Conservation (phyloP, 192 early-diverging fungal species). For the Backusella liffmaniae region DNA sequence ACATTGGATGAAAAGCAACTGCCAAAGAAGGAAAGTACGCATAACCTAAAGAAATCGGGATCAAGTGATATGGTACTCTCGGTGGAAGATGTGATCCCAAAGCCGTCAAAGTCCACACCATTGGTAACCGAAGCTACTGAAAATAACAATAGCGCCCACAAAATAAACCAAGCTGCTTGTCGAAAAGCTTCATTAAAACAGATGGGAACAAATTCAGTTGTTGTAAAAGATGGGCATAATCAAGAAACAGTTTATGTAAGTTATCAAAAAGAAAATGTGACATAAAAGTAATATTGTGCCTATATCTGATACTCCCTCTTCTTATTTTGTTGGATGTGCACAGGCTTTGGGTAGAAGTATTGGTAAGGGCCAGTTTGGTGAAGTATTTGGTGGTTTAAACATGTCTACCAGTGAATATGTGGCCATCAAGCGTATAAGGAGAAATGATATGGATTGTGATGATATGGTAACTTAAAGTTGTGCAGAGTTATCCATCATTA, state of each 20-base stretch:
- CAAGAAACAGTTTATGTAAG: neutral
- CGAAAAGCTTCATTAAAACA: conserved; percentile 3
- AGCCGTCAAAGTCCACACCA: conserved; percentile 22
- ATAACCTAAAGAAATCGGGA: neutral
- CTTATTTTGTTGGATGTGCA: neutral
- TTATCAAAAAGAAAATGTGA: neutral
- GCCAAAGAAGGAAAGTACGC: neutral
- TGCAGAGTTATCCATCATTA: neutral
- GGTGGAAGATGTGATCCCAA: neutral
- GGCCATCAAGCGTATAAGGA: conserved; percentile 83
- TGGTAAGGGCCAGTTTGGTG: conserved; percentile 86
- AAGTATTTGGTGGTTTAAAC: conserved; percentile 77
- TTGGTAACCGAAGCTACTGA: neutral
- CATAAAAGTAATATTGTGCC: neutral
- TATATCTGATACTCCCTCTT: neutral
- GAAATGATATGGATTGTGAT: conserved; percentile 59
- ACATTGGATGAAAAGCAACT: neutral
- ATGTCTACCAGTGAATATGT: conserved; percentile 78
- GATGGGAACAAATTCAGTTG: neutral
- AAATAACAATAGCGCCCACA: neutral
- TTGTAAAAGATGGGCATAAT: neutral
- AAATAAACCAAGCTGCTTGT: conserved; percentile 3
- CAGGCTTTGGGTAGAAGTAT: conserved; percentile 83
- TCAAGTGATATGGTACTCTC: neutral
- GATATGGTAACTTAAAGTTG: conserved; percentile 57